These are phyloP conservation scores for Hypoxylon rickii DNA, from an alignment of 495 filamentous ascomycete species.

Conservation along the genomic window DNA sequence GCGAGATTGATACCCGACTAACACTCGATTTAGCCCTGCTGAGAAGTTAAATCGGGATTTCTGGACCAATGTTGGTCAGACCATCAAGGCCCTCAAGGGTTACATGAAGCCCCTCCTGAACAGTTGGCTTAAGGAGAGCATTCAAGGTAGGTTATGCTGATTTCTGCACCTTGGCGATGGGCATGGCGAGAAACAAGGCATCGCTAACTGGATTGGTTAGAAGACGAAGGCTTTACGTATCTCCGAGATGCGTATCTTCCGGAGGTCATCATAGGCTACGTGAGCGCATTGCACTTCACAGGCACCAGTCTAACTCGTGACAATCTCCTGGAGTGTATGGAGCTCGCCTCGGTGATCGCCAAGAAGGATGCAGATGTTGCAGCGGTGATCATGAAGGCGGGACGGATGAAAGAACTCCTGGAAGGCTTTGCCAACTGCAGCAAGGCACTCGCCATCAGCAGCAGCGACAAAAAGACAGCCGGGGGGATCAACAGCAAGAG, in stretches of 20 bases:
- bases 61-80: slow-evolving; percentile 45
- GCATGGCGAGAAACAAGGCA: too few relatives aligned
- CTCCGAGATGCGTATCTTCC: slow-evolving; percentile 79
- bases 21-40: slow-evolving; percentile 26
- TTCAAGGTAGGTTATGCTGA: slow-evolving; percentile 39
- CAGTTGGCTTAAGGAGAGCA: slow-evolving; percentile 46
- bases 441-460: slow-evolving; percentile 70
- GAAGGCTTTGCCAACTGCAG: slow-evolving; percentile 73
- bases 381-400: slow-evolving; percentile 63
- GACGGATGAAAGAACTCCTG: slow-evolving; percentile 78
- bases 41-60: slow-evolving; percentile 47
- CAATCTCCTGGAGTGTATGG: slow-evolving; percentile 74
- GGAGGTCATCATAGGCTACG: slow-evolving; percentile 79
- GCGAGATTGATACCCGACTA: neutral
- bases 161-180: too few relatives aligned
- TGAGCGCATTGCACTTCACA: slow-evolving; percentile 70
- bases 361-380: slow-evolving; percentile 68
- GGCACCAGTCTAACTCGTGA: slow-evolving; percentile 67
- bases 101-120: slow-evolving; percentile 52
- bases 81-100: slow-evolving; percentile 47
- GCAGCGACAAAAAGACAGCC: slow-evolving; percentile 52
- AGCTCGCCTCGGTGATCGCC: slow-evolving; percentile 70
- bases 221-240: slow-evolving; percentile 49
- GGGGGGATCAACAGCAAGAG: slow-evolving; percentile 49
- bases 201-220: slow-evolving; percentile 35